Percentiles rank a stretch among this genome's conserved stretches.
Evolutionary conservation across 441 rosid genomes (phyloP).

Genomic region (Croton laevigatus): DNA sequence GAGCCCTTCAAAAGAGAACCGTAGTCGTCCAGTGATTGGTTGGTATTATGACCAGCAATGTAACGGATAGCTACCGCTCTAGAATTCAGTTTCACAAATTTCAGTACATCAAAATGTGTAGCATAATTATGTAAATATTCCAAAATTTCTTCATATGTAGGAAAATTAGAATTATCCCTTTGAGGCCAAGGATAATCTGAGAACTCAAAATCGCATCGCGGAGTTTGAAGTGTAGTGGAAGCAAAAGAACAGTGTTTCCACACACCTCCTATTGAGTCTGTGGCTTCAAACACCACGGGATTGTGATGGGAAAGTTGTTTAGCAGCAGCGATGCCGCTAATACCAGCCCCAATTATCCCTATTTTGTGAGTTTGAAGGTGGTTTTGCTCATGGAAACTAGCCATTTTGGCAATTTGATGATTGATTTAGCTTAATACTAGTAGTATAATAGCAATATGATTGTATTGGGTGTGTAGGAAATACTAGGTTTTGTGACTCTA

Average conservation of each 20-base stretch:
- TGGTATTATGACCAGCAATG: slow-evolving; percentile 18
- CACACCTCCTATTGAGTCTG: slow-evolving; percentile 53
- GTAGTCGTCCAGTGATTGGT: slow-evolving; percentile 17
- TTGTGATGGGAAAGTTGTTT: slow-evolving; percentile 41
- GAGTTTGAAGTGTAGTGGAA: slow-evolving; percentile 60
- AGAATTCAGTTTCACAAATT: slow-evolving; percentile 41
- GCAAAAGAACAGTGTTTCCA: slow-evolving; percentile 54
- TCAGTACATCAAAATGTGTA: slow-evolving; percentile 43
- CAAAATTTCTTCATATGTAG: slow-evolving; percentile 37
- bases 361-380: slow-evolving; percentile 27
- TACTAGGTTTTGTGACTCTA: background rate
- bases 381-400: slow-evolving; percentile 21
- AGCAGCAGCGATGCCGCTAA: slow-evolving; percentile 57
- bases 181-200: slow-evolving; percentile 59
- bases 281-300: slow-evolving; percentile 54
- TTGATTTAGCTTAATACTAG: background rate
- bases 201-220: slow-evolving; percentile 50
- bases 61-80: slow-evolving; percentile 41
- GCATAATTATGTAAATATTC: slow-evolving; percentile 53
- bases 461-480: background rate
- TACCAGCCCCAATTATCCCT: slow-evolving; percentile 61
- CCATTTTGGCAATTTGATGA: slow-evolving; percentile 20
- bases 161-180: slow-evolving; percentile 41
- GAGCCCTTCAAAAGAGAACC: slow-evolving; percentile 33
- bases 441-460: too few species aligned